Evolutionary conservation across 805 yeast genomes (phyloP), one percentile per base, ranked within the genome.

Genomic region (Yarrowia alimentaria): DNA sequence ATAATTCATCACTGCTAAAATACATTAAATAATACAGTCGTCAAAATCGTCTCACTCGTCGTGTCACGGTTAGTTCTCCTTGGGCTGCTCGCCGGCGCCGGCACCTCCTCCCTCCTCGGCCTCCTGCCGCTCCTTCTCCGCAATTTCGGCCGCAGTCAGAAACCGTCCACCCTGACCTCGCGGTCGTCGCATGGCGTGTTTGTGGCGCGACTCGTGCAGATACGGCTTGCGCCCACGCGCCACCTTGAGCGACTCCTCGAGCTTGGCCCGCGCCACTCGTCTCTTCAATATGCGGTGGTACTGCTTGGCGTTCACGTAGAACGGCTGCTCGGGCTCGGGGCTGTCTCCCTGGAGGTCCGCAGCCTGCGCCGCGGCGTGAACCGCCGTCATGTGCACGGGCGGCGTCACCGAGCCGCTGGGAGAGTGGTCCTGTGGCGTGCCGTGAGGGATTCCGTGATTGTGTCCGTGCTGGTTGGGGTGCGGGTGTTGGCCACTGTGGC

Each of bases 161-260:
- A 93, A 93, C 55, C 99, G 74, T 6, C 99, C 99, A 24, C 99
- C 99, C 69, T 93, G 98, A 20, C 99, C 99, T 60, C 99, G 79
- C 12, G 99, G 98, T 65, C 99, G 78, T 64, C 98, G 78, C 99
- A 93, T 93, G 3, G 99, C 99, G 66, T 93, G 99, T 65, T 93
- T 91, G 66, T 93, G 99, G 60, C 99, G 77, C 14, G 96, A 87
- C 67, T 93, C 99, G 64, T 93, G 99, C 43, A 93, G 67, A 66
- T 94, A 91, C 10, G 98, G 97, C 64, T 84, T 83, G 60, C 98
- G 79, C 13, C 94, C 94, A 56, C 95, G 77, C 13, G 93, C 90
- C 4, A 85, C 85, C 62, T 87, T 84, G 56, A 91, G 74, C 34
- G 81, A 79, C 63, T 93, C 98, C 62, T 93, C 98, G 30, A 93